Evolutionary conservation across 2,329 filamentous ascomycete genomes (phyloP), one percentile per base, ranked within the genome.

Genomic region (Diaporthe batatas): DNA sequence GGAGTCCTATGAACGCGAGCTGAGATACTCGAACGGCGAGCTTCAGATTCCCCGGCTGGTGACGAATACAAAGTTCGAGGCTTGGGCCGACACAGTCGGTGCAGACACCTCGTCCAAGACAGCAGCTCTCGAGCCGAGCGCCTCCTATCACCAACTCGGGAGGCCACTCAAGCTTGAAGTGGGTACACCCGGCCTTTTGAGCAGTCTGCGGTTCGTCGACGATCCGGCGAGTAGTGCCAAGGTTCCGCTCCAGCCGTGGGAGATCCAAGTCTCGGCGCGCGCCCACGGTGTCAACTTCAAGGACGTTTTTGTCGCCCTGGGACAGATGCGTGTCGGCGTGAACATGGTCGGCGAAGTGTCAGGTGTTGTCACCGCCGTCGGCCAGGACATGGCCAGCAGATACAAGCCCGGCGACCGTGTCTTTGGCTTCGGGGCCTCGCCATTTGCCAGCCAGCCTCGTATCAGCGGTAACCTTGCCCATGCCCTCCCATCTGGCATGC

Each of bases 301-400:
- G 54, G 81, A 83, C 53, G 79, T 83, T 5, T 77, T 82, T 2
- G 78, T 83, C 25, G 79, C 81, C 2, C 72, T 81, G 21, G 82
- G 82, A 3, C 79, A 81, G 62, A 75, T 83, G 34, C 74, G 76
- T 68, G 75, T 77, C 0, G 77, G 78, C 1, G 73, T 77, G 1
- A 70, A 74, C 16, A 79, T 84, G 75, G 79, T 78, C 3, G 78
- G 78, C 7, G 83, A 83, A 67, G 79, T 78, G 34, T 76, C 80
- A 5, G 83, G 83, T 5, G 71, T 80, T 7, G 75, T 82, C 3
- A 74, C 77, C 1, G 75, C 76, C 12, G 79, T 83, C 3, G 82
- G 80, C 6, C 72, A 72, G 8, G 76, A 77, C 18, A 78, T 81
- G 68, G 70, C 25, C 10, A 62, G 68, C n/a, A 53, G 58, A 1